These are phyloP conservation scores for Manihot esculenta DNA, from an alignment of 441 rosid genomes.

Conservation along the genomic window DNA sequence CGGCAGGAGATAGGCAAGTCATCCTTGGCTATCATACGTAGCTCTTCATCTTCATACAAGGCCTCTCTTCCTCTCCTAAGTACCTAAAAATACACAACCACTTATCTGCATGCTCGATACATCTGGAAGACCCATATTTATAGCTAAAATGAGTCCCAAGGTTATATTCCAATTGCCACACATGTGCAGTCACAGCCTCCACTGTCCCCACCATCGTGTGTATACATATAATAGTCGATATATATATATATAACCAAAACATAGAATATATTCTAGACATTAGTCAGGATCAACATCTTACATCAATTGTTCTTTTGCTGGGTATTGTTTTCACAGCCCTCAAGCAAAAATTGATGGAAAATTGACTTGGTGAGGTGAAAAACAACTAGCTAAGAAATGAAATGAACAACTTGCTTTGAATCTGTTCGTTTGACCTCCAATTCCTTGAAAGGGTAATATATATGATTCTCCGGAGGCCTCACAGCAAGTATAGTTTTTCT, in stretches of 20 bases:
- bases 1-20: slow-evolving; percentile 44
- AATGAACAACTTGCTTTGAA: slow-evolving; percentile 23
- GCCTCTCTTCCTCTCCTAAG: slow-evolving; percentile 37
- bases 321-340: neutral
- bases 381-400: neutral
- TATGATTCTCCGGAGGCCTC: slow-evolving; percentile 8
- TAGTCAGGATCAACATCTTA: neutral
- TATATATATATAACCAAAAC: neutral
- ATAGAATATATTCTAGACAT: slow-evolving; percentile 21
- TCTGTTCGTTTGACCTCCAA: slow-evolving; percentile 22
- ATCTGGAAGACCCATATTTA: slow-evolving; percentile 23
- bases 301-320: neutral
- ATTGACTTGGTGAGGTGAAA: slow-evolving; percentile 6
- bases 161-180: neutral
- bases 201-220: too few relatives aligned
- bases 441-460: neutral
- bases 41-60: slow-evolving; percentile 46
- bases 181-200: too few relatives aligned
- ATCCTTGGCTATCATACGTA: slow-evolving; percentile 52
- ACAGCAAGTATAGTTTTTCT: neutral
- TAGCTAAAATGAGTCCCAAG: slow-evolving; percentile 17
- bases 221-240: too few relatives aligned
- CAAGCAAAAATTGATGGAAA: neutral
- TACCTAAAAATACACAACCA: neutral
- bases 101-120: neutral